Conservation (phyloP, 2,329 filamentous ascomycete species). For the Camptophora hylomeconis region DNA sequence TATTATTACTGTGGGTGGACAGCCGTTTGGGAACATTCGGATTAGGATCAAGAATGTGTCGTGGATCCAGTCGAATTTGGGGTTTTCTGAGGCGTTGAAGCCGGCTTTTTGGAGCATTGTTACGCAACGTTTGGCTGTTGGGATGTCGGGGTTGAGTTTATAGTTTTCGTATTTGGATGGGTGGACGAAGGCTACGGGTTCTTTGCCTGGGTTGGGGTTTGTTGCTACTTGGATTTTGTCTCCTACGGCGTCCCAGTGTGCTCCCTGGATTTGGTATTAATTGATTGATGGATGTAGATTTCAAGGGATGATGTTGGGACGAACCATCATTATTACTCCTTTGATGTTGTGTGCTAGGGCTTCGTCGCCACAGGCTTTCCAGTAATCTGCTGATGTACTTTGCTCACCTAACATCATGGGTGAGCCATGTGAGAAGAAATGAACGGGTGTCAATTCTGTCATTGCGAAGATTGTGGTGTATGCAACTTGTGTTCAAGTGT, state of each 20-base stretch:
- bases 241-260: constrained; percentile 50
- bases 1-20: constrained; percentile 51
- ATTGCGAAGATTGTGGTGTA: no score
- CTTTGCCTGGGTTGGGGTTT: constrained; percentile 47
- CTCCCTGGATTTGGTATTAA: constrained; percentile 42
- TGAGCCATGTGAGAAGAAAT: constrained; percentile 58
- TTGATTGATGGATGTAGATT: no score
- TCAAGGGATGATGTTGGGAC: constrained; percentile 1
- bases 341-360: constrained; percentile 47
- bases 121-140: constrained; percentile 38
- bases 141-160: constrained; percentile 46
- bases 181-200: constrained; percentile 53
- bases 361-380: constrained; percentile 52
- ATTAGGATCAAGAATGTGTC: constrained; percentile 58
- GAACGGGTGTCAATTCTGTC: constrained; percentile 47
- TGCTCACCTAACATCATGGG: constrained; percentile 61
- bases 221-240: constrained; percentile 47
- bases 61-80: constrained; percentile 57
- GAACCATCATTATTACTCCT: constrained; percentile 52
- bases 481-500: no score
- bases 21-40: constrained; percentile 53
- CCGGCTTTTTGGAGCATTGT: constrained; percentile 37
- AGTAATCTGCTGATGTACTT: constrained; percentile 47
- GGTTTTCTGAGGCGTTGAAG: constrained; percentile 41
- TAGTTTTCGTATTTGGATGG: constrained; percentile 53